Base-by-base conservation (phyloP, 805 yeast genomes). In the Candida sakaeoensis region DNA sequence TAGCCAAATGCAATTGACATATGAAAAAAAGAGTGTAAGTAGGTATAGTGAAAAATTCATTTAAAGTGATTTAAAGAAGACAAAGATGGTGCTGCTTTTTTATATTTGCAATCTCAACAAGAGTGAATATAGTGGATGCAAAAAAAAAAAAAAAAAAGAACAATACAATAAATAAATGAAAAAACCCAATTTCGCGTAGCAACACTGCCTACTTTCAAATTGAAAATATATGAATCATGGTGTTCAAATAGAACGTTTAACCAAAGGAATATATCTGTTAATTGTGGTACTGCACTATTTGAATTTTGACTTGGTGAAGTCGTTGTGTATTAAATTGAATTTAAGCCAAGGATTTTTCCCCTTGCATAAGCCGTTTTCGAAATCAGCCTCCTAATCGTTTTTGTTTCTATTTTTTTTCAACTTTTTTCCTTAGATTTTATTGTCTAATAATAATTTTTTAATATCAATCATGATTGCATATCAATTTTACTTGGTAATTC, bases 1-100 rank as follows among this genome's bases (percentile, higher is more conserved):
- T 37, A 70, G 56, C 46, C 49, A 45, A 29, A 65, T 47, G 13
- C 55, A 60, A 9, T 44, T 33, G 2, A 33, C 12, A 5, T 8
- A 9, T n/a, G 39, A 25, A 6, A 24, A 24, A 8, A 24, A 13
- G 5, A 28, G 24, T 7, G 24, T 21, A 21, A 21, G 9, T 21
- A 21, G 6, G 9, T 6, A 6, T 21, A 21, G 6, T 21, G 24
- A 21, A 21, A 21, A 6, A 7, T 9, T 21, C 24, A 21, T 21
- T n/a, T n/a, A n/a, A n/a, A n/a, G n/a, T n/a, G n/a, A n/a, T n/a
- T n/a, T n/a, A n/a, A n/a, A n/a, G n/a, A n/a, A n/a, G n/a, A n/a
- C n/a, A n/a, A n/a, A n/a, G n/a, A n/a, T 17, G 33, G 7, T 27
- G 30, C 30, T 27, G 30, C 30, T 4, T 4, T 27, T 27, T 28